Evolutionary conservation across 495 filamentous ascomycete species (phyloP).

Genomic region (Aspergillus incahuasiensis): DNA sequence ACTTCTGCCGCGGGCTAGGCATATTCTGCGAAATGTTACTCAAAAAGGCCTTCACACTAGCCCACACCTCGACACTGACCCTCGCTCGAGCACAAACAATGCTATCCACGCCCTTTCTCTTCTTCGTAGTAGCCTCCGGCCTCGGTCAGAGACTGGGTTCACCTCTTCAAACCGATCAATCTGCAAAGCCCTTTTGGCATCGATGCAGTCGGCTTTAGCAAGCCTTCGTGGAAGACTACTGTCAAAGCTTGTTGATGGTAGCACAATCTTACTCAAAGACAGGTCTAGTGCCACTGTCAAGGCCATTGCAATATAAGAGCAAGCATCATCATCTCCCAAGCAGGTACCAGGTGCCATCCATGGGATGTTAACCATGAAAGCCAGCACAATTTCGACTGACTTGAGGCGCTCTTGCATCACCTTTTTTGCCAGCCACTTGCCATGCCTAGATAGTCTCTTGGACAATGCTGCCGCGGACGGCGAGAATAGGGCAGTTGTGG

Average conservation of each 20-base stretch:
- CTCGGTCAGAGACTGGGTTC: conserved; percentile 54
- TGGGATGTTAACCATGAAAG: conserved; percentile 72
- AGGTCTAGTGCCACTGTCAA: conserved; percentile 64
- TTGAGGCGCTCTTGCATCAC: conserved; percentile 55
- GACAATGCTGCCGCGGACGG: conserved; percentile 58
- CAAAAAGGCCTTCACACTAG: conserved; percentile 9
- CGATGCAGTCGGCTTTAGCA: conserved; percentile 60
- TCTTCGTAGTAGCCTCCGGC: conserved; percentile 55
- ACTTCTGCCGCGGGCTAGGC: conserved; percentile 61
- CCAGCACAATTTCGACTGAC: conserved; percentile 68
- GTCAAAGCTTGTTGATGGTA: conserved; percentile 49
- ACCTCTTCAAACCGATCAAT: conserved; percentile 64
- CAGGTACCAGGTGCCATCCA: conserved; percentile 69
- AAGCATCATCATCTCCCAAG: conserved; percentile 67
- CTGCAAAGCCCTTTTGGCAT: conserved; percentile 56
- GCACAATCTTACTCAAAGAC: conserved; percentile 63
- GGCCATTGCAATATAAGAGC: conserved; percentile 65
- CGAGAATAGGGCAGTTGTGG: conserved; percentile 60
- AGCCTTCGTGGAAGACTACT: conserved; percentile 45
- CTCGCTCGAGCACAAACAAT: conserved; percentile 68
- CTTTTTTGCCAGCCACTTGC: conserved; percentile 56
- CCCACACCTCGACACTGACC: conserved; percentile 34
- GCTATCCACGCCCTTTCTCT: conserved; percentile 68
- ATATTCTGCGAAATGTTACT: conserved; percentile 44
- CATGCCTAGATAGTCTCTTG: conserved; percentile 58